Conservation (phyloP, 495 filamentous ascomycete species). For the Neurospora hispaniola region DNA sequence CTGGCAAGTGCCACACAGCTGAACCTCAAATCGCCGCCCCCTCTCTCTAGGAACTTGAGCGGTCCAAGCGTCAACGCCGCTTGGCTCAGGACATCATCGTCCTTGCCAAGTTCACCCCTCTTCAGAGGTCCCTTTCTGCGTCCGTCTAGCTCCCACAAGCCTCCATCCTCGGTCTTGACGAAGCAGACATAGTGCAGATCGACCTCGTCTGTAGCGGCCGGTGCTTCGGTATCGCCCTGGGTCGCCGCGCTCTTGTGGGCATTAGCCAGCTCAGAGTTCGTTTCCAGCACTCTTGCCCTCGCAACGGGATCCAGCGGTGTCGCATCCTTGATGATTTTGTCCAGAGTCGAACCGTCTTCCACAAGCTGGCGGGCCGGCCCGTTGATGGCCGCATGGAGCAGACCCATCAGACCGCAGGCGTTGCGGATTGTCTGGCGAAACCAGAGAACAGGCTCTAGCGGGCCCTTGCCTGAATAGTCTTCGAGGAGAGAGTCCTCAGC, state of each 20-base stretch:
- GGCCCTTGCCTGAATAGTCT: constrained; percentile 34
- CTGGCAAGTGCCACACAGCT: constrained; percentile 62
- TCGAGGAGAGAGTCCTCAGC: constrained; percentile 49
- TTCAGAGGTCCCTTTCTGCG: constrained; percentile 58
- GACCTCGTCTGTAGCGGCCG: constrained; percentile 53
- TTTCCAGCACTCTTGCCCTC: constrained; percentile 62
- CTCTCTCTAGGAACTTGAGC: constrained; percentile 52
- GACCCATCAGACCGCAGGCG: constrained; percentile 69
- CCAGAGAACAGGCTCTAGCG: constrained; percentile 56
- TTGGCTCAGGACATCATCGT: constrained; percentile 61
- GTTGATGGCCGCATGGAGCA: constrained; percentile 66
- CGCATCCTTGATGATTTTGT: constrained; percentile 33
- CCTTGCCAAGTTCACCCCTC: constrained; percentile 40
- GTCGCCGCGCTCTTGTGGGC: constrained; percentile 63
- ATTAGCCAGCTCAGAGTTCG: constrained; percentile 55
- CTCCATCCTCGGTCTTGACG: constrained; percentile 56
- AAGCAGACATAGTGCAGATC: constrained; percentile 82
- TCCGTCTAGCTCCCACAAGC: constrained; percentile 81
- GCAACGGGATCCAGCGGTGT: constrained; percentile 42
- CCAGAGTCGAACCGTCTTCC: constrained; percentile 26
- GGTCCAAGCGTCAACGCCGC: constrained; percentile 52
- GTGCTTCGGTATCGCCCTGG: constrained; percentile 63
- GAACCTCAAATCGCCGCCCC: constrained; percentile 59
- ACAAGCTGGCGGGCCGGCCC: constrained; percentile 35
- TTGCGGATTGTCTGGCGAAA: constrained; percentile 80